These are phyloP conservation scores for Biscogniauxia marginata DNA, from an alignment of 2,329 filamentous ascomycete genomes.

Conservation along the genomic window DNA sequence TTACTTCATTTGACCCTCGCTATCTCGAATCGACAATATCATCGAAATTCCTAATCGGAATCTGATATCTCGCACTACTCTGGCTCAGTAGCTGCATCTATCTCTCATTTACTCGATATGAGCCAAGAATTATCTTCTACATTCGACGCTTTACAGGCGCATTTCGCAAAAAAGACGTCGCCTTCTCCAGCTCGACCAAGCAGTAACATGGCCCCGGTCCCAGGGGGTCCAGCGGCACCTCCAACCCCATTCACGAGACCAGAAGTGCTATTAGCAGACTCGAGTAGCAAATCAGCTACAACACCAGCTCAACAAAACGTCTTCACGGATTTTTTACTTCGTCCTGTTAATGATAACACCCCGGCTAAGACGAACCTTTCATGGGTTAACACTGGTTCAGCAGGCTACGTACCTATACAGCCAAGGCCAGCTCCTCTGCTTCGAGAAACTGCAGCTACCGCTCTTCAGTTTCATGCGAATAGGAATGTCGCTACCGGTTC, in stretches of 20 bases:
- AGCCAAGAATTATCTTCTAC: slow-evolving; percentile 24
- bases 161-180: slow-evolving; percentile 16
- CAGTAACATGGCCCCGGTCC: background rate
- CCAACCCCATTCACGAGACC: background rate
- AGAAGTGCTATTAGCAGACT: background rate
- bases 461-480: background rate
- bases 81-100: background rate
- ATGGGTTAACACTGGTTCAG: background rate
- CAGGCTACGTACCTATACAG: background rate
- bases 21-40: background rate
- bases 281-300: background rate
- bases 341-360: background rate
- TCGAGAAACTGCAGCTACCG: background rate
- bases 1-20: background rate
- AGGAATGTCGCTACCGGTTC: background rate
- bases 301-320: background rate
- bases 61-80: too few relatives aligned
- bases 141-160: slow-evolving; percentile 27
- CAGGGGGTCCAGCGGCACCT: background rate
- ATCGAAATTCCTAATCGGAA: too few relatives aligned
- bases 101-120: slow-evolving; percentile 16
- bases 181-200: slow-evolving; percentile 1
- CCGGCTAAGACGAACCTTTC: background rate
- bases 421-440: background rate
- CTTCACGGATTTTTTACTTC: background rate